A percentile compares a stretch with the other conserved stretches of the same genome.
Conservation (phyloP, 106 monocot genomes). For the Dendrobium officinale region DNA sequence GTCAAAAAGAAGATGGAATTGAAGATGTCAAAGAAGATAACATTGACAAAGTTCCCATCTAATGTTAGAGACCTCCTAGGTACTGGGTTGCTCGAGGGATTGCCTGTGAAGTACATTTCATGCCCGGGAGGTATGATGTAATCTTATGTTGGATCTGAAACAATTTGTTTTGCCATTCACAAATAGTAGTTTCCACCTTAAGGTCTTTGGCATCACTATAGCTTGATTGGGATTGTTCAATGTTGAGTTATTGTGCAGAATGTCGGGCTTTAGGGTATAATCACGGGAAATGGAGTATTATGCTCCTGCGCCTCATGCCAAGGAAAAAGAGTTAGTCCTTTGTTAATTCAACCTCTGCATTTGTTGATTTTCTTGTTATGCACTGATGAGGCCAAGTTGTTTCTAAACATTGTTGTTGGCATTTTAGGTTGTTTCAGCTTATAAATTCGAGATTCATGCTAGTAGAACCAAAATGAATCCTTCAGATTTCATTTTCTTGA, state of each 20-base stretch:
- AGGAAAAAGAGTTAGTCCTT: conserved; percentile 43
- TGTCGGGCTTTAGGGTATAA: conserved; percentile 54
- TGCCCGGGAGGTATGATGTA: conserved; percentile 44
- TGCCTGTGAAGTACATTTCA: conserved; percentile 52
- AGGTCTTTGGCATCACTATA: not conserved
- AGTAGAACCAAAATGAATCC: conserved; percentile 91
- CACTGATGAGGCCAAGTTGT: conserved; percentile 12
- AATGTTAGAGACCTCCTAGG: conserved; percentile 68
- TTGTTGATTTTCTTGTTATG: not conserved
- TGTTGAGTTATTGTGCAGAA: conserved; percentile 19
- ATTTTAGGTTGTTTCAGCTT: conserved; percentile 67
- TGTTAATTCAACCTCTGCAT: not conserved
- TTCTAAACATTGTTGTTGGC: not conserved
- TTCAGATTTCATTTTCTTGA: conserved; percentile 68
- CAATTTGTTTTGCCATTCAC: not conserved
- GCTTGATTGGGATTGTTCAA: not conserved
- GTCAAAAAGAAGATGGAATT: conserved; percentile 57
- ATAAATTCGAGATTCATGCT: conserved; percentile 79
- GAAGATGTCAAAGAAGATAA: conserved; percentile 85
- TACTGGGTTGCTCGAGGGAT: conserved; percentile 82
- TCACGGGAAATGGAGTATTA: conserved; percentile 56
- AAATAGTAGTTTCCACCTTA: not conserved
- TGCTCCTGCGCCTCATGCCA: conserved; percentile 80
- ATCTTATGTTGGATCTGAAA: not conserved
- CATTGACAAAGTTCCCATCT: conserved; percentile 47